Base-by-base conservation (phyloP, 116 monocot species). In the Posidonia oceanica region DNA sequence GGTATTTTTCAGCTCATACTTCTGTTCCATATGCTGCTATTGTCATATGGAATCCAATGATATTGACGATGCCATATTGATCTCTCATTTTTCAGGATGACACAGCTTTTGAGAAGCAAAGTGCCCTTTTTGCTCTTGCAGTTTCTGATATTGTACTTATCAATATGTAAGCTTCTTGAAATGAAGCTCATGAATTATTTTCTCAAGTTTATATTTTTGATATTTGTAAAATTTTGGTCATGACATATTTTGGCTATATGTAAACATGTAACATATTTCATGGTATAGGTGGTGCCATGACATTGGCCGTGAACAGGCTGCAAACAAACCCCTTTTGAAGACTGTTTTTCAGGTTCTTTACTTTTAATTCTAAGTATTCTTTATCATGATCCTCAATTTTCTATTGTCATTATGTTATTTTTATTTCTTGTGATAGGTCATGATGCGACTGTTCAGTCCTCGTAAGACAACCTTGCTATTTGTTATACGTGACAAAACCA, bases 241-340 rank as follows among this genome's bases (percentile, higher is more conserved):
- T 29, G 29, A 29, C 29, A 29, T 29, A 29, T 29, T 29, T 29
- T 29, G 29, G 29, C 23, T 16, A 59, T 40, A 15, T 59, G 13
- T 18, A 23, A 59, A 11, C 58, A 0, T 18, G 39, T 6, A n/a
- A 58, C 8, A 15, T 62, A 15, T 72, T 64, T 42, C 17, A 59
- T 64, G 52, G 64, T 65, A 10, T 70, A 96, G 97, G 97, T 97
- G 97, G 97, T 97, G 97, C 68, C 97, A 97, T 87, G 97, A 97
- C 78, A 89, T 97, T 87, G 97, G 97, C n/a, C 81, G 97, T 58
- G 97, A 97, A 75, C 97, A 97, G 40, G 97, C 97, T 82, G 97
- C 92, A 63, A 92, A 97, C 66, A 97, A 88, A 67, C 93, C 97
- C 79, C 93, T 97, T 71, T 42, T 97, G 36, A 97, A 97, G 82